These are phyloP conservation scores for Ambrosiella beaveri DNA, from an alignment of 2,329 filamentous ascomycete species.

Conservation along the genomic window DNA sequence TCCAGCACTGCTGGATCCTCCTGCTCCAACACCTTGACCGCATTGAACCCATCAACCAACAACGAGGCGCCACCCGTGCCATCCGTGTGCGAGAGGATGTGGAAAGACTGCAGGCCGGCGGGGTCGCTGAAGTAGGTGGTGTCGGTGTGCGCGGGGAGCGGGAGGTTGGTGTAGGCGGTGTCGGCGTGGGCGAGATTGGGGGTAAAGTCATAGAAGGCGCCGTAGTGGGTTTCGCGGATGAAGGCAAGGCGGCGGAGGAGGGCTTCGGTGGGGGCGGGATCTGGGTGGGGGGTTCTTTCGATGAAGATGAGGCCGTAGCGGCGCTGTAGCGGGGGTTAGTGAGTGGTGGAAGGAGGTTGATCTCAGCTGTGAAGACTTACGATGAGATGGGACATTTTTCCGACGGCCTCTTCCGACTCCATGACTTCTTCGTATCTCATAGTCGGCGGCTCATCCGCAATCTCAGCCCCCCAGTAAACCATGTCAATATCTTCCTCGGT, in stretches of 20 bases:
- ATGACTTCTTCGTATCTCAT: constrained; percentile 46
- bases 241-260: constrained; percentile 69
- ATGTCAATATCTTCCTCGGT: constrained; percentile 17
- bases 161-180: constrained; percentile 77
- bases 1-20: constrained; percentile 40
- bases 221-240: constrained; percentile 83
- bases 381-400: constrained; percentile 46
- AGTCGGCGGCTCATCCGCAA: constrained; percentile 33
- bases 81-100: constrained; percentile 53
- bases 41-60: constrained; percentile 73
- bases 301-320: constrained; percentile 64
- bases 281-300: constrained; percentile 43
- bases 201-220: constrained; percentile 64
- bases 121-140: constrained; percentile 93
- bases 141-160: constrained; percentile 75
- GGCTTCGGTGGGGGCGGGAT: constrained; percentile 53
- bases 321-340: constrained; percentile 28
- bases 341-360: neutral
- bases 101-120: constrained; percentile 79
- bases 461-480: constrained; percentile 19
- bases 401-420: constrained; percentile 34
- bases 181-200: constrained; percentile 77
- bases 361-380: constrained; percentile 24
- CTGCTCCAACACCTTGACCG: constrained; percentile 40
- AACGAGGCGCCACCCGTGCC: constrained; percentile 54